Base-by-base conservation (phyloP, 257 asterid genomes). In the Gynochthodes officinalis region DNA sequence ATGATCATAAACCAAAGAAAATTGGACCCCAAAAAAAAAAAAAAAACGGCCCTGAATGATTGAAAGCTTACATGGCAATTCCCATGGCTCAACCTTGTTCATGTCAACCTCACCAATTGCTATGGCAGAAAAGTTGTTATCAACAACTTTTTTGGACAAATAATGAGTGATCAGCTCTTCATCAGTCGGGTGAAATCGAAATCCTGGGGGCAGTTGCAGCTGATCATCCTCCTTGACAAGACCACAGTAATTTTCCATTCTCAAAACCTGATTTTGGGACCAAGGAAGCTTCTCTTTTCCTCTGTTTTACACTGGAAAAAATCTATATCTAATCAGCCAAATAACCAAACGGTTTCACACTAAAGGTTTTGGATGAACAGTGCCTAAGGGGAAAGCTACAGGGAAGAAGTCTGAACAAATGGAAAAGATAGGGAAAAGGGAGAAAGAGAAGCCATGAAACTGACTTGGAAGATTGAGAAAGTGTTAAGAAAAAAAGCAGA, bases 11-110 rank as follows among this genome's bases (percentile, higher is more conserved):
- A 10, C 1, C 19, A 42, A 65, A 37, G 0, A 21, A 49, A 60
- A 37, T 7, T 7, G n/a, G 16, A 62, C 1, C n/a, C n/a, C n/a
- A n/a, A n/a, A n/a, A n/a, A n/a, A 14, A 0, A 7, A 59, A 57
- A 35, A 32, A 10, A 37, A 25, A 68, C 0, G 11, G 4, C 32
- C 25, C 2, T 19, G 6, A 11, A 42, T 55, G n/a, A 37, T 52
- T 37, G 44, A 44, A 23, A 66, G 71, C 85, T 87, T 80, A 91
- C 97, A 75, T 39, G 97, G 94, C 75, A 91, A 80, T 2, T 90
- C 90, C 96, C 97, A 89, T 1, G 97, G 97, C 71, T 90, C 97
- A 73, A 89, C 64, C 70, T 80, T 86, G 88, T 91, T 91, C 89
- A 91, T 86, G 74, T 91, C 96, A 27, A 84, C 97, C 46, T 91